Evolutionary conservation across 1,284 basidiomycete genomes (phyloP), one percentile per base, ranked within the genome.

Genomic region (Spongispora temasekensis): DNA sequence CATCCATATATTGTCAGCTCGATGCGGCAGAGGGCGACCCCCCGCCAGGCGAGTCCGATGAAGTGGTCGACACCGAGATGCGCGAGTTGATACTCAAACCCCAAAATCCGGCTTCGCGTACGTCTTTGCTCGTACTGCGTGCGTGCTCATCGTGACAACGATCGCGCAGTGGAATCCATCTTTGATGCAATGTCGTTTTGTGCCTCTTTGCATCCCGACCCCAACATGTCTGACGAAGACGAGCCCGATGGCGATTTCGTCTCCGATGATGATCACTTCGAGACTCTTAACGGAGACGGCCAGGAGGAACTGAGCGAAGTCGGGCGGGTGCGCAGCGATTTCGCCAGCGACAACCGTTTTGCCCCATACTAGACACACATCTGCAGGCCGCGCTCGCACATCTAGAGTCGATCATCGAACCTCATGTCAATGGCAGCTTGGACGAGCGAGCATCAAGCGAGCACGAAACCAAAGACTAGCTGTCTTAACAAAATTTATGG

Each of bases 241-340:
- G 83, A 82, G 46, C 80, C 81, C 32, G 83, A 85, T 65, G 88
- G 86, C 55, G 85, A 84, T 19, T 85, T 88, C 64, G 78, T 88
- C 63, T 84, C 89, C 64, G 71, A 80, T 3, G 71, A 80, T 3
- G 76, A 76, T 6, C 71, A 69, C 12, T 86, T 90, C 67, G 86
- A 90, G 64, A 79, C 80, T 2, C 87, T 91, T 71, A 78, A 75
- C 27, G 89, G 87, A 34, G 81, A 80, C 53, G 84, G 83, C 58
- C 82, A 78, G 19, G 81, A 90, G 68, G 90, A 93, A 72, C 82
- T 92, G 63, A 91, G 86, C 71, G 89, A 91, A 77, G 88, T 89
- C 67, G 95, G 95, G 80, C 90, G 92, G 91, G 94, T 97, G 89
- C 94, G 94, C 88, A 90, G 87, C 76, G 87, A 93, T 90, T 93